phyloP scores from a whole-genome alignment of 305 asterid species.

The Fraxinus latifolia region DNA sequence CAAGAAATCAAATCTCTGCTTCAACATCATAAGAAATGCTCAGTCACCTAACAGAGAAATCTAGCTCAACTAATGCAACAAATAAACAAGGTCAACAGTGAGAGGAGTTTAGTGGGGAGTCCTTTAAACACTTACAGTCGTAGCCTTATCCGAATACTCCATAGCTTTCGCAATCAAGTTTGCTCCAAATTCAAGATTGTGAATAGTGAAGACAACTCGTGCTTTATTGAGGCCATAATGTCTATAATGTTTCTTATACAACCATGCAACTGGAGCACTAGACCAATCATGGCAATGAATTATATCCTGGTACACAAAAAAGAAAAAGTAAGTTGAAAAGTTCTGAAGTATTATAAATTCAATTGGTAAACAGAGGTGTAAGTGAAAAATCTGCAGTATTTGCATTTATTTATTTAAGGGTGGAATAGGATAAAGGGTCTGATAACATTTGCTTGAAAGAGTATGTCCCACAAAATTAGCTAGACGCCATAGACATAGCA shows the following conservation, averaged over 20 bases:
- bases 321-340: slow-evolving; percentile 19
- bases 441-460: slow-evolving; percentile 7
- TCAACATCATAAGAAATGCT: slow-evolving; percentile 7
- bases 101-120: slow-evolving; percentile 3
- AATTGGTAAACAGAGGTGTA: neutral
- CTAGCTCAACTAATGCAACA: slow-evolving; percentile 14
- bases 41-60: slow-evolving; percentile 11
- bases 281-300: slow-evolving; percentile 99
- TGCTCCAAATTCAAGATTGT: slow-evolving; percentile 96
- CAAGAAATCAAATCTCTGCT: slow-evolving; percentile 7
- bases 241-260: slow-evolving; percentile 80
- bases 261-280: slow-evolving; percentile 98
- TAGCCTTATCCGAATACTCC: slow-evolving; percentile 72
- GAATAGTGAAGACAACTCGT: slow-evolving; percentile 91
- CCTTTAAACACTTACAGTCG: slow-evolving; percentile 63
- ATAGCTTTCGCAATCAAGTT: slow-evolving; percentile 78
- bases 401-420: neutral
- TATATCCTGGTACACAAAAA: slow-evolving; percentile 59
- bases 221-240: slow-evolving; percentile 87
- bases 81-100: slow-evolving; percentile 12
- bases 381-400: neutral
- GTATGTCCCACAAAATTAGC: neutral
- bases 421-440: neutral
- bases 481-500: neutral
- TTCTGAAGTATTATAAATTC: neutral